Conservation (phyloP, 83 land plant genomes). For the Picea abies region DNA sequence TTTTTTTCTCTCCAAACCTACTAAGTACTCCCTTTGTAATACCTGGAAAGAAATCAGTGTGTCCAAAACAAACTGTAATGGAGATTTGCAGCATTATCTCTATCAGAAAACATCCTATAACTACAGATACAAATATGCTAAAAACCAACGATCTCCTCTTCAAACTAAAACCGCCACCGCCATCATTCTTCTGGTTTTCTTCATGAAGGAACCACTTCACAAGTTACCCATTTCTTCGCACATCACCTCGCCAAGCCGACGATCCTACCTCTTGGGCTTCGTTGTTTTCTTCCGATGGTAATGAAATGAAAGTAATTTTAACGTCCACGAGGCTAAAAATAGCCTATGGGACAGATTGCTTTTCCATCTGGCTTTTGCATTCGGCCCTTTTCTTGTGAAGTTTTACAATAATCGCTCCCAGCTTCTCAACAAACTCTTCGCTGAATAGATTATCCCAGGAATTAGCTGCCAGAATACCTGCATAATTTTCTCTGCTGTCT, state of each 20-base stretch:
- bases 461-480: too few species aligned
- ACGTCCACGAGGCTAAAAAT: too few species aligned
- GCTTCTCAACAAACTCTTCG: too few species aligned
- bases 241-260: conserved; percentile 11
- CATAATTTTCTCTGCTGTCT: too few species aligned
- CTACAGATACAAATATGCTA: conserved; percentile 7
- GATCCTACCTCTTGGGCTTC: conserved; percentile 20
- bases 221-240: conserved; percentile 9
- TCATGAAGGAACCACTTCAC: conserved; percentile 10
- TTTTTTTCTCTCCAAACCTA: conserved; percentile 7
- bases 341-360: too few species aligned
- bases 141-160: conserved; percentile 13
- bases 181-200: conserved; percentile 9
- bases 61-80: conserved; percentile 5
- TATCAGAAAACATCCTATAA: not conserved
- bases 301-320: too few species aligned
- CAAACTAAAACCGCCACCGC: conserved; percentile 10
- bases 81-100: conserved; percentile 14
- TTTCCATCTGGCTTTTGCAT: too few species aligned
- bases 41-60: conserved; percentile 11
- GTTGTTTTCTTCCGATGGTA: not conserved
- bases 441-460: too few species aligned
- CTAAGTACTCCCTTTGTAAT: conserved; percentile 10
- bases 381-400: too few species aligned
- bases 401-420: too few species aligned